Evolutionary conservation across 176 grass and related monocot genomes (phyloP).

Genomic region (Melocanna baccifera): DNA sequence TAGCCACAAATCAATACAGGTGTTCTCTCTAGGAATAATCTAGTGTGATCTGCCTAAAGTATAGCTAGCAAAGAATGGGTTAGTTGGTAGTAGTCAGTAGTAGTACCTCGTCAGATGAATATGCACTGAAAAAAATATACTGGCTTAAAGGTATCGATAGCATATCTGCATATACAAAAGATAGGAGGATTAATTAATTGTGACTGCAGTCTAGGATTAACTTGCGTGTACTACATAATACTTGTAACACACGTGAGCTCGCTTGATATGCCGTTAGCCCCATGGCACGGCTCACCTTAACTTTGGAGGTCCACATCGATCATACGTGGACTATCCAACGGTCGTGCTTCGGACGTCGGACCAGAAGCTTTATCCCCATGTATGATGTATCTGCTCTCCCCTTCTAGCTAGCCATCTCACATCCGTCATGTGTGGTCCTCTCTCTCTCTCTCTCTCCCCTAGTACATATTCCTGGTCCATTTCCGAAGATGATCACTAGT

Average conservation of each 20-base stretch:
- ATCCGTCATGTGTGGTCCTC: slow-evolving; percentile 4
- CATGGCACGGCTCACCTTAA: not conserved
- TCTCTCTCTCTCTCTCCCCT: not conserved
- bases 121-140: not conserved
- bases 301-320: slow-evolving; percentile 25
- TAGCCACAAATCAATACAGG: not conserved
- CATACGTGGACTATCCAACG: slow-evolving; percentile 54
- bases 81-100: not conserved
- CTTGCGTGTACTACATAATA: not conserved
- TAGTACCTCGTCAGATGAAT: not conserved
- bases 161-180: not conserved
- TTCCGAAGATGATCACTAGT: slow-evolving; percentile 20
- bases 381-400: not conserved
- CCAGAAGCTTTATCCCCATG: slow-evolving; percentile 29
- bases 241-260: not conserved
- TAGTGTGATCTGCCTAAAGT: not conserved
- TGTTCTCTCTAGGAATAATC: not conserved
- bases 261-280: not conserved
- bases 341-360: slow-evolving; percentile 52
- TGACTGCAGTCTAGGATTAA: not conserved
- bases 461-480: slow-evolving; percentile 23
- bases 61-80: not conserved
- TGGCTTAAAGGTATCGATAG: not conserved
- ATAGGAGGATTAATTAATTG: not conserved
- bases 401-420: not conserved